A percentile compares a stretch with the other conserved stretches of the same genome.
These are phyloP conservation scores for Lactifluus subvellereus DNA, from an alignment of 768 basidiomycete species.

Conservation along the genomic window DNA sequence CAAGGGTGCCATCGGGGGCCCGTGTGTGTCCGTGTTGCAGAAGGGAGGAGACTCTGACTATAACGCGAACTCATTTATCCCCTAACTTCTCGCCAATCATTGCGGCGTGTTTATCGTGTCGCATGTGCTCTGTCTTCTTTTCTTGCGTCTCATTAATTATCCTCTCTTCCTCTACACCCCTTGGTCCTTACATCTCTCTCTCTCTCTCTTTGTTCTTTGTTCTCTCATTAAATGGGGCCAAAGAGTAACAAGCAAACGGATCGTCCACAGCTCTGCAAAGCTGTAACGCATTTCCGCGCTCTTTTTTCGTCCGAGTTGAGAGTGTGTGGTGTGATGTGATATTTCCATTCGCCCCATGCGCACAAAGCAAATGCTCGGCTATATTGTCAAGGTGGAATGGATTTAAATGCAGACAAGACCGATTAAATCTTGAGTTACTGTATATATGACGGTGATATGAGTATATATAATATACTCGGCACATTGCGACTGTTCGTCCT, in stretches of 20 bases:
- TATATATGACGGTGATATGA: too few species aligned
- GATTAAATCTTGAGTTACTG: too few species aligned
- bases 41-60: neutral
- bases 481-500: too few species aligned
- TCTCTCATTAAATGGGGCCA: conserved; percentile 6
- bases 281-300: conserved; percentile 13
- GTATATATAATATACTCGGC: too few species aligned
- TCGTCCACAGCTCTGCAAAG: conserved; percentile 6
- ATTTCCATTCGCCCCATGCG: neutral
- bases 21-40: neutral
- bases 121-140: neutral
- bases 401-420: too few species aligned
- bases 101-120: neutral
- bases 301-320: neutral
- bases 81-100: conserved; percentile 1
- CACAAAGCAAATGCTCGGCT: neutral
- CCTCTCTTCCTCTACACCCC: neutral
- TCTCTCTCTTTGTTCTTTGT: neutral
- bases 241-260: conserved; percentile 13
- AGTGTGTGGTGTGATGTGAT: neutral
- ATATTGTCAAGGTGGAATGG: too few species aligned
- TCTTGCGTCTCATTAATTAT: neutral
- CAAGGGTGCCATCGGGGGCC: neutral
- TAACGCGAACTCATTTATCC: conserved; percentile 16
- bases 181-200: neutral